Conservation (phyloP, 1,284 basidiomycete genomes). For the Trichosporon coremiiforme region DNA sequence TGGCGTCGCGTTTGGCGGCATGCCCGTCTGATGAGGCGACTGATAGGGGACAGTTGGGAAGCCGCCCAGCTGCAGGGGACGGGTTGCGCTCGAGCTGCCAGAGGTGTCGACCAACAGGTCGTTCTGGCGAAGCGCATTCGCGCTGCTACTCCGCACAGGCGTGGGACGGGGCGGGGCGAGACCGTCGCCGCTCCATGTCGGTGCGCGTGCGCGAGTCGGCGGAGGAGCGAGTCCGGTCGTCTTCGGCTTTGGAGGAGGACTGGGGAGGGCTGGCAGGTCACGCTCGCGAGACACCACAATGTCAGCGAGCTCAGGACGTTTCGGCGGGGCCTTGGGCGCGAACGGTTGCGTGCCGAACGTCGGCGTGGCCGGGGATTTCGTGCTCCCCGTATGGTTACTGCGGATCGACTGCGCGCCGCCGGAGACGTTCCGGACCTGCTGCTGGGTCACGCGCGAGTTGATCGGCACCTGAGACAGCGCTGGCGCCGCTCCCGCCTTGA, state of each 20-base stretch:
- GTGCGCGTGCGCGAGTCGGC: conserved; percentile 14
- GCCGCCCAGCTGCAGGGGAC: conserved; percentile 41
- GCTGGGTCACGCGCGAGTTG: conserved; percentile 27
- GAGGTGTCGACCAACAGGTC: conserved; percentile 38
- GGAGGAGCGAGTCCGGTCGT: conserved; percentile 17
- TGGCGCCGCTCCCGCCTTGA: conserved; percentile 36
- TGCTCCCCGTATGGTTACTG: background rate
- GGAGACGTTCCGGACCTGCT: conserved; percentile 19
- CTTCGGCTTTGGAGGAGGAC: background rate
- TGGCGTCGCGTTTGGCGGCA: conserved; percentile 7
- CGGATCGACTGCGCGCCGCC: background rate
- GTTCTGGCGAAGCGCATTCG: background rate
- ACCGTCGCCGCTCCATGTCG: conserved; percentile 9
- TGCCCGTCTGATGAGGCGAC: conserved; percentile 18
- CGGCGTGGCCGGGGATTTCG: conserved; percentile 8
- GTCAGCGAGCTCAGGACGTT: conserved; percentile 13
- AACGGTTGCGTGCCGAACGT: background rate
- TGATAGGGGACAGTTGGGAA: conserved; percentile 25
- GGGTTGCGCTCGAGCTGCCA: conserved; percentile 36
- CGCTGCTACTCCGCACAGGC: background rate
- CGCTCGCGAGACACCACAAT: conserved; percentile 18
- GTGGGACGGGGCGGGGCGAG: conserved; percentile 11
- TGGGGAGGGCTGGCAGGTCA: conserved; percentile 19
- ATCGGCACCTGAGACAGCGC: conserved; percentile 24
- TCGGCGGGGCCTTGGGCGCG: background rate